Evolutionary conservation across 257 asterid genomes (phyloP), one percentile per base, ranked within the genome.

Genomic region (Capsicum chinense): DNA sequence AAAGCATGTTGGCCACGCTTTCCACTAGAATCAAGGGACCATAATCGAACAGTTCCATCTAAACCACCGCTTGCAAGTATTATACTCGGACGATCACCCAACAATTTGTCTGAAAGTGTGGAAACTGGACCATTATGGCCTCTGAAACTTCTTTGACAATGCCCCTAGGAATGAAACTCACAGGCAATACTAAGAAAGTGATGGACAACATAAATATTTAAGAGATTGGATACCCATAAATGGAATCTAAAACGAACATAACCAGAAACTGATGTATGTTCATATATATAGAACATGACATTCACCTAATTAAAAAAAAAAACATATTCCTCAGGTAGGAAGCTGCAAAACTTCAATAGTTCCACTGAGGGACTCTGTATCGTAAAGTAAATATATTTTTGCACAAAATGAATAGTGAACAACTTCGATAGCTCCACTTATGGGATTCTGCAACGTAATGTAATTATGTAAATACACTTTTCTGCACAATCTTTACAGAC

Each of bases 41-140:
- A 95, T 56, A 95, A 92, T 84, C 98, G 95, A 87, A 93, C 93
- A 17, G 94, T 92, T 42, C 95, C 89, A 92, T 95, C 98, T 87
- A 85, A 93, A 79, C 98, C 96, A 86, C 98, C 98, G 84, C 97
- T 95, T 69, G 98, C 97, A 88, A 93, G 88, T 74, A 93, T 58
- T 71, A 91, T 91, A 33, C 88, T 91, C 67, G 69, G 56, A 83
- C 79, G 79, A 86, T 92, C 92, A 59, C 95, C 98, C 88, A 95
- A 70, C 56, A 95, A 83, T 88, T 90, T 90, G 86, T 93, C 97
- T 70, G 98, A 92, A 80, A 93, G 92, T 57, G 96, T 87, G 54
- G 90, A 85, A 81, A 92, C 97, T 44, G 93, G 92, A 19, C 93
- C 93, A 74, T 62, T 88, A 83, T 93, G 97, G 63, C 96, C 97